Evolutionary conservation across 306 rosid species (phyloP).

Genomic region (Castanea crenata): DNA sequence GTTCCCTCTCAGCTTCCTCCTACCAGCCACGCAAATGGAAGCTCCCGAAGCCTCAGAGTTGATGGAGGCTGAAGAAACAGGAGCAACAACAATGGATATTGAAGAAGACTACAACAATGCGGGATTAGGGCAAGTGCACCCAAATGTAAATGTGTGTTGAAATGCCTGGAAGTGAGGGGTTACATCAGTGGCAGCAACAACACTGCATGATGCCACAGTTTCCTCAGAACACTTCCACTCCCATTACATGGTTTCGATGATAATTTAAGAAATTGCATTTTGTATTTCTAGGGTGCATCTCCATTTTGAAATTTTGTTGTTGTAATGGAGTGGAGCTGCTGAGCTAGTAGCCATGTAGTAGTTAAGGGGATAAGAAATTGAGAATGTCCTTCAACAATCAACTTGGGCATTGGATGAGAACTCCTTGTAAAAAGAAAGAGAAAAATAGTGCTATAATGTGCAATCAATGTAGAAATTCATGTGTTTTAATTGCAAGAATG

Average conservation of each 20-base stretch:
- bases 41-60: conserved; percentile 14
- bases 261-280: background rate
- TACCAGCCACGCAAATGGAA: background rate
- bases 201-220: conserved; percentile 73
- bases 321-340: background rate
- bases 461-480: background rate
- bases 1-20: conserved; percentile 27
- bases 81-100: conserved; percentile 50
- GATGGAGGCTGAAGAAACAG: conserved; percentile 58
- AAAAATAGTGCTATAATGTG: background rate
- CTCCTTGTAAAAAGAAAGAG: background rate
- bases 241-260: conserved; percentile 72
- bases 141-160: conserved; percentile 8
- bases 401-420: background rate
- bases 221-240: conserved; percentile 64
- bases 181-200: conserved; percentile 60
- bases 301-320: background rate
- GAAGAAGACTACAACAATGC: conserved; percentile 26
- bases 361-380: background rate
- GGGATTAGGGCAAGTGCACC: conserved; percentile 3
- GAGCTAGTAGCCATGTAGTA: background rate
- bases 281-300: background rate
- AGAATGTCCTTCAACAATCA: background rate
- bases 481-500: background rate
- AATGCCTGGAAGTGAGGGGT: conserved; percentile 28